Evolutionary conservation across 495 filamentous ascomycete species (phyloP), one percentile per base, ranked within the genome.

Genomic region (Podospora comata): DNA sequence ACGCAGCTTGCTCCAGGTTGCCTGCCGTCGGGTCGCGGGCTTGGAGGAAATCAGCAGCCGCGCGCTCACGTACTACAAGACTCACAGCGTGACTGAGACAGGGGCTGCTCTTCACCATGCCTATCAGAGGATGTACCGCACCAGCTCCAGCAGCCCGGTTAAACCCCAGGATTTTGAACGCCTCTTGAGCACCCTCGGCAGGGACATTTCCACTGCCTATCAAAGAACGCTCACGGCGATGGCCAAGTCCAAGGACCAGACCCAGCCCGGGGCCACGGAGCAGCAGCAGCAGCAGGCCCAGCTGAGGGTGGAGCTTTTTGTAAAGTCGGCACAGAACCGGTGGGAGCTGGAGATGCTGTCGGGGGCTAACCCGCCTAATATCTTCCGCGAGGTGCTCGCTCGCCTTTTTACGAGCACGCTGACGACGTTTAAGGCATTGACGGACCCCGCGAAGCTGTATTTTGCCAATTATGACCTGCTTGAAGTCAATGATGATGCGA

Each of bases 1-100:
- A 16, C 87, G 92, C 13, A 85, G 87, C 58, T 89, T 93, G 71
- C 80, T 94, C 63, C 85, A 84, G 19, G 88, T 88, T 55, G 83
- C 87, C 65, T 92, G 88, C 76, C 89, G 87, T 61, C 86, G 85
- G 32, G 83, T 93, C 34, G 23, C 65, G 7, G 80, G 83, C 34
- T 76, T 87, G 30, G 82, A 85, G 68, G 67, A 73, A 11, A 71
- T 81, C 19, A 74, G 79, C 32, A 75, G 62, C 26, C 72, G 76
- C 20, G 77, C 82, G 0, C 75, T 77, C 9, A 71, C 68, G 27
- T 81, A 78, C 73, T 84, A 80, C 68, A 74, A 83, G 60, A 70
- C 63, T 26, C 72, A 67, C 57, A 64, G 68, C 61, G 72, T 32
- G 19, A 16, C 69, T 9, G 64, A 69, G 4, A 61, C 72, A 48